Evolutionary conservation across 805 yeast genomes (phyloP).

Genomic region (Komagataella kurtzmanii): DNA sequence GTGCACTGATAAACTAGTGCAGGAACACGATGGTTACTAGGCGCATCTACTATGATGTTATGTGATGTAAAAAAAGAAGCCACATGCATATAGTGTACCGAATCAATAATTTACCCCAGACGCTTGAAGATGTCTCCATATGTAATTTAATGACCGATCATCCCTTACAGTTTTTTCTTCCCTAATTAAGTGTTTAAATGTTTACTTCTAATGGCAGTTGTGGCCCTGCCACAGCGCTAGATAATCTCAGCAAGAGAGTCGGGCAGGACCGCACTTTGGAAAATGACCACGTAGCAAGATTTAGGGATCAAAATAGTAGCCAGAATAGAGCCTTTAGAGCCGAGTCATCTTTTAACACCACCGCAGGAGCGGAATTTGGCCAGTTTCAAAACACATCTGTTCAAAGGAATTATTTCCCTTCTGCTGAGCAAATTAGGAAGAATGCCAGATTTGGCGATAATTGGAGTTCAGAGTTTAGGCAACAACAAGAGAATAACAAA

Average conservation of each 20-base stretch:
- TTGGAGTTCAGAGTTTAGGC: neutral
- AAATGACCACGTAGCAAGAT: neutral
- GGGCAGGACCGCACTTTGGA: neutral
- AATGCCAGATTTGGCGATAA: neutral
- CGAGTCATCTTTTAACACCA: neutral
- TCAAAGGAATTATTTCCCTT: neutral
- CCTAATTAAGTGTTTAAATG: neutral
- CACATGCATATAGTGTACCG: neutral
- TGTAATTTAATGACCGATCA: too few species aligned
- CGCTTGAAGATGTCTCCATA: neutral
- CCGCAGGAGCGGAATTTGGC: neutral
- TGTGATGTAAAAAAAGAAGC: neutral
- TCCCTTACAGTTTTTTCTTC: neutral
- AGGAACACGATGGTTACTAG: slow-evolving; percentile 4
- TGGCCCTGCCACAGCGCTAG: slow-evolving; percentile 1
- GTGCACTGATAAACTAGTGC: slow-evolving; percentile 22
- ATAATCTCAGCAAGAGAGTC: neutral
- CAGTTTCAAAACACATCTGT: neutral
- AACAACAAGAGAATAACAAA: neutral
- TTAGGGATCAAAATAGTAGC: neutral
- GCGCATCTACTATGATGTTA: neutral
- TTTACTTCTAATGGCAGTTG: neutral
- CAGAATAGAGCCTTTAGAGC: neutral
- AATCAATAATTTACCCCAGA: neutral
- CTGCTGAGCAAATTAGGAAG: neutral